Base-by-base conservation (phyloP, 306 rosid genomes). In the Mimosa pudica region DNA sequence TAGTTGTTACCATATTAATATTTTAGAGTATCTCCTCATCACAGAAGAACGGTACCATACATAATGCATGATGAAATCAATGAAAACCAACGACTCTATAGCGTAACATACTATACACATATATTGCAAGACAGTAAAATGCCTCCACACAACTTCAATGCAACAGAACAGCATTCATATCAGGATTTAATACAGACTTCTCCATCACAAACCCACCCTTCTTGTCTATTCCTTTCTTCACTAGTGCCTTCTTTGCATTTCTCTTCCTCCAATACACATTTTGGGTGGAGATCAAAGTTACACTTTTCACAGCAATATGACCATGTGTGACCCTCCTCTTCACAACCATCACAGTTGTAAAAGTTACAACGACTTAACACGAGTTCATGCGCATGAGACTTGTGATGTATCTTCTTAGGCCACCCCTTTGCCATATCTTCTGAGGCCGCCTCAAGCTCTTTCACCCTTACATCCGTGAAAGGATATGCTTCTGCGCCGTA, bases 401-500 rank as follows among this genome's bases (percentile, higher is more conserved):
- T 79, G 36, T 54, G 84, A 2, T 12, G 83, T 80, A 87, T 16
- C 86, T 88, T 90, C 92, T 89, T 77, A 47, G 96, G 90, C 94
- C 93, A 90, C 87, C 88, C 86, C 80, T 89, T 90, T 69, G 89
- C 81, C 79, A 58, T 74, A 58, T 90, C 90, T 18, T 88, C 92
- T 7, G 24, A 12, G 68, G 78, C 85, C 68, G 79, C 82, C 81
- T 90, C 92, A 8, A 88, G 16, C 75, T 88, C 83, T 73, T 84
- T 77, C 49, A 88, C 58, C 3, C 80, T 90, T 71, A 85, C 92
- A 17, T 85, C 86, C 0, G 92, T 89, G 82, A 93, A 90, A 74
- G 96, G 96, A 79, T 93, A 90, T 8, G 96, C 94, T 67, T 84
- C 82, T 8, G 91, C 96, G 1, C 92, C 97, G 61, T 94, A 79